A percentile compares a stretch with the other conserved stretches of the same genome.
Evolutionary conservation across 176 grass and related monocot genomes (phyloP).

Genomic region (Ananas comosus): DNA sequence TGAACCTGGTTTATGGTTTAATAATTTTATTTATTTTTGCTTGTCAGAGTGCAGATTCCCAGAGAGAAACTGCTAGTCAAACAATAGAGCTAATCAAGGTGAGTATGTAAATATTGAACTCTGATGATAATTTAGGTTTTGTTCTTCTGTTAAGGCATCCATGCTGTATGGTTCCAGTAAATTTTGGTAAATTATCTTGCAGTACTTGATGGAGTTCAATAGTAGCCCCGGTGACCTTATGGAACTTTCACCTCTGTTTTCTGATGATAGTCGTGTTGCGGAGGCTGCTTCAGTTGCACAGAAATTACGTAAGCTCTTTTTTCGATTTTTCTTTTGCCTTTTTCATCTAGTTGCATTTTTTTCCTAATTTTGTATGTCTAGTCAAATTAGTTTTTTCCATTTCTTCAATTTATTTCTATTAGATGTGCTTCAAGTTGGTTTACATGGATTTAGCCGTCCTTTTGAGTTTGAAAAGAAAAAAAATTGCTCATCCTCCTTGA

Average conservation of each 20-base stretch:
- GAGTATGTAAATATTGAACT: constrained; percentile 9
- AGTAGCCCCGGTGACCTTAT: constrained; percentile 98
- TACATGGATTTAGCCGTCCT: too few species aligned
- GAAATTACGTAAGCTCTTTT: constrained; percentile 69
- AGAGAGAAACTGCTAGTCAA: constrained; percentile 97
- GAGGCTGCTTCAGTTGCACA: constrained; percentile 99
- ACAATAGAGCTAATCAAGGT: constrained; percentile 99
- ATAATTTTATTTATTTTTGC: constrained; percentile 17
- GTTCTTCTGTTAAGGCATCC: constrained; percentile 6
- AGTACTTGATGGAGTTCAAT: constrained; percentile 99
- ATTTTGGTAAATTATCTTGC: constrained; percentile 16
- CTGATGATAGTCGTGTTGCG: constrained; percentile 88
- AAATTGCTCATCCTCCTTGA: too few species aligned
- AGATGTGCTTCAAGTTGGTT: too few species aligned
- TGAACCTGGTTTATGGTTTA: constrained; percentile 8
- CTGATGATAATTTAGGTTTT: not conserved
- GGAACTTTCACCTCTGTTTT: constrained; percentile 99
- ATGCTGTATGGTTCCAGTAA: constrained; percentile 6
- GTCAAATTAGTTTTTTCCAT: too few species aligned
- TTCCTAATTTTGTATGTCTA: not conserved
- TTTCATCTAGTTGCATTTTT: constrained; percentile 2
- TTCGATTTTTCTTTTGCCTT: not conserved
- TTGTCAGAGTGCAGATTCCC: constrained; percentile 91
- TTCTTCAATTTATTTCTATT: too few species aligned
- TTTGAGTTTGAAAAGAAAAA: too few species aligned